These are phyloP conservation scores for Dionaea muscipula DNA, from an alignment of 179 eudicot genomes.

Conservation along the genomic window DNA sequence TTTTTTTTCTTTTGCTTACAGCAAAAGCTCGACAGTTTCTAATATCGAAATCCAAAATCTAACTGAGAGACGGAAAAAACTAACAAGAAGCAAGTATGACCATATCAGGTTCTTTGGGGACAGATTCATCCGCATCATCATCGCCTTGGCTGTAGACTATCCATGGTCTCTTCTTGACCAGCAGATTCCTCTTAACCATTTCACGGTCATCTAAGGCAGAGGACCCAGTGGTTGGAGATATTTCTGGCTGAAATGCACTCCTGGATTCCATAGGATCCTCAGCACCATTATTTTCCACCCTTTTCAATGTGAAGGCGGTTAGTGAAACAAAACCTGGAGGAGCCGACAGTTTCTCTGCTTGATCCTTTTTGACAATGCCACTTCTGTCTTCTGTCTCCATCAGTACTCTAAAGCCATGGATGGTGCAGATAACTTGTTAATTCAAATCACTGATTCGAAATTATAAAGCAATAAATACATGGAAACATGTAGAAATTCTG, in stretches of 20 bases:
- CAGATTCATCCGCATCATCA: conserved; percentile 20
- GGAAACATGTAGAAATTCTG: too few species aligned
- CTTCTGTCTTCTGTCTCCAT: conserved; percentile 16
- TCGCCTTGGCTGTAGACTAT: conserved; percentile 22
- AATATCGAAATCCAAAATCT: conserved; percentile 12
- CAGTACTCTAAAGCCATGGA: conserved; percentile 11
- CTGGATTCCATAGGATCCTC: conserved; percentile 11
- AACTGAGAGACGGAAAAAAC: conserved; percentile 13
- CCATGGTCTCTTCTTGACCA: conserved; percentile 45
- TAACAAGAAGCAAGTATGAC: conserved; percentile 24
- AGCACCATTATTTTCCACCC: conserved; percentile 14
- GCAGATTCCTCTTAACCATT: conserved; percentile 22
- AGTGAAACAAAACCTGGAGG: conserved; percentile 44
- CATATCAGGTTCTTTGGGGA: conserved; percentile 25
- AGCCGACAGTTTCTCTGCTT: conserved; percentile 15
- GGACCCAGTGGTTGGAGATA: conserved; percentile 17
- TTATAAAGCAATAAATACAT: too few species aligned
- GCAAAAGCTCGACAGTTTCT: too few species aligned
- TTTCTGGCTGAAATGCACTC: conserved; percentile 21
- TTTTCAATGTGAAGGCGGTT: conserved; percentile 42
- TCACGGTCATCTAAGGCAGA: conserved; percentile 18
- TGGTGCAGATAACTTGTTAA: not conserved
- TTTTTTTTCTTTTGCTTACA: too few species aligned
- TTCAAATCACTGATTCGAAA: too few species aligned
- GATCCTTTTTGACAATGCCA: conserved; percentile 6